phyloP scores from a whole-genome alignment of 768 basidiomycete genomes.

The Lentinula aciculospora region DNA sequence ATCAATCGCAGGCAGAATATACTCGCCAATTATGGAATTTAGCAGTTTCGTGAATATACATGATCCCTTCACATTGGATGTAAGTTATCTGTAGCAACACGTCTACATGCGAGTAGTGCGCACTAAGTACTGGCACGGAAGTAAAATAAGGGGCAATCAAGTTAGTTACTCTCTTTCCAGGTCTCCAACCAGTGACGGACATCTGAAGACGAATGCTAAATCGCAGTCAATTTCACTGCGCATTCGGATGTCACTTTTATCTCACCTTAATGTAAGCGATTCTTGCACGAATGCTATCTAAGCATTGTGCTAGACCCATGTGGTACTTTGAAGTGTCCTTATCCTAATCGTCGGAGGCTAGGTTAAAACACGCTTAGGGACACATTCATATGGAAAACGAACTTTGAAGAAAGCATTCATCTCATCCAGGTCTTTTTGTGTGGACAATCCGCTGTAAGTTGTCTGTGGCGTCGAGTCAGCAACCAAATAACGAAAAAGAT shows the following conservation, averaged over 20 bases:
- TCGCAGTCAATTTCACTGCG: background rate
- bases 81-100: background rate
- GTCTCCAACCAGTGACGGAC: background rate
- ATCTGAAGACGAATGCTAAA: constrained; percentile 5
- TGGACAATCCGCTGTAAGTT: constrained; percentile 5
- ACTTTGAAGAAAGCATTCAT: constrained; percentile 10
- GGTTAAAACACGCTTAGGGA: no score
- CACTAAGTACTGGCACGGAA: background rate
- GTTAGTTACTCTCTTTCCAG: constrained; percentile 5
- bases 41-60: constrained; percentile 26
- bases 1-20: constrained; percentile 28
- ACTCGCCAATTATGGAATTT: constrained; percentile 40
- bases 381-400: background rate
- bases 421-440: constrained; percentile 8
- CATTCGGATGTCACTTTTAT: background rate
- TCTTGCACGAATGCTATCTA: constrained; percentile 6
- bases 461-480: background rate
- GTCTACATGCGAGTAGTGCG: no score
- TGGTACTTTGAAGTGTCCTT: constrained; percentile 5
- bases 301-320: constrained; percentile 1
- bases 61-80: background rate
- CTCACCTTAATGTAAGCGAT: constrained; percentile 7
- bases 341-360: background rate
- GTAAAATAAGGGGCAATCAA: background rate
- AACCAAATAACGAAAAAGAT: background rate